These are phyloP conservation scores for Phytophthora brassicae DNA, from an alignment of 352 stramenopile genomes.

Conservation along the genomic window DNA sequence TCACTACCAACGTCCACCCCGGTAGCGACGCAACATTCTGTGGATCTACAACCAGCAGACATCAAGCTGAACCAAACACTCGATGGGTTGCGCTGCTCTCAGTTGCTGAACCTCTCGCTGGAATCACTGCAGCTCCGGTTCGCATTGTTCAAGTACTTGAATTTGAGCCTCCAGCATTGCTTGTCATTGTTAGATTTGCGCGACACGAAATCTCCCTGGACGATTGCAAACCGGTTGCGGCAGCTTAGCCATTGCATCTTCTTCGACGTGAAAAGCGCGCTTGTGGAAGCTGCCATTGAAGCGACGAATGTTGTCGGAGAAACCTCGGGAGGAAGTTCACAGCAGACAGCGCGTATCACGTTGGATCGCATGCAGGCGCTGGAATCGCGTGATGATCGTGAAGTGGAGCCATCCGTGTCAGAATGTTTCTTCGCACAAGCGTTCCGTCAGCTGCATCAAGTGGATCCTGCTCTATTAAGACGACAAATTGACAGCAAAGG, in stretches of 20 bases:
- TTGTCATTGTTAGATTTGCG: conserved; percentile 78
- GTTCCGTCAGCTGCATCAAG: conserved; percentile 88
- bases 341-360: conserved; percentile 81
- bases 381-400: conserved; percentile 84
- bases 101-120: conserved; percentile 55
- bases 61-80: conserved; percentile 70
- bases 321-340: conserved; percentile 44
- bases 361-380: conserved; percentile 84
- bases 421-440: conserved; percentile 95
- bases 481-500: conserved; percentile 90
- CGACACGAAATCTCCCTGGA: conserved; percentile 71
- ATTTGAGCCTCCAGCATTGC: conserved; percentile 65
- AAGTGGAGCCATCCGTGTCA: conserved; percentile 85
- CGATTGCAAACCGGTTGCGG: conserved; percentile 67
- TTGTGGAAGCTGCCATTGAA: conserved; percentile 83
- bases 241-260: conserved; percentile 86
- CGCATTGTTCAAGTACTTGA: conserved; percentile 82
- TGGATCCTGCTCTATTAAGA: conserved; percentile 84
- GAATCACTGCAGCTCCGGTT: conserved; percentile 77
- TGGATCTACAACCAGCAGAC: conserved; percentile 71
- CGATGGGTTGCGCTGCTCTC: conserved; percentile 73
- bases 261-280: conserved; percentile 80
- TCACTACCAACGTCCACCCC: conserved; percentile 22
- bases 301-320: conserved; percentile 64
- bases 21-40: conserved; percentile 36